Conservation (phyloP, 352 stramenopile genomes). For the Phytopythium ostracodes region DNA sequence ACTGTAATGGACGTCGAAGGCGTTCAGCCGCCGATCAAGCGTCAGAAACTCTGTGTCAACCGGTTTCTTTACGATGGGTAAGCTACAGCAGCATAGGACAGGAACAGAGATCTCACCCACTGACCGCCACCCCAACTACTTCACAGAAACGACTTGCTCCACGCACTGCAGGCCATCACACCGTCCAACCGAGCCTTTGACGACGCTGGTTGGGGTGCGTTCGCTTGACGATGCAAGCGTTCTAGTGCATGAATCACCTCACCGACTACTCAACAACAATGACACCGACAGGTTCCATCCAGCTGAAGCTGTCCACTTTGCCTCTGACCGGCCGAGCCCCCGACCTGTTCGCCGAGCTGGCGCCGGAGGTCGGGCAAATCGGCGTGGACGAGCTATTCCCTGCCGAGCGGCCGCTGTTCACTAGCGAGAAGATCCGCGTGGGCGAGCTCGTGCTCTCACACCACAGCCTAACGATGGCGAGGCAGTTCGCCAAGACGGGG, state of each 20-base stretch:
- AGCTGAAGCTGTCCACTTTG: conserved; percentile 39
- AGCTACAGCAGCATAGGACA: neutral
- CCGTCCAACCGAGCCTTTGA: conserved; percentile 33
- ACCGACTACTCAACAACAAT: neutral
- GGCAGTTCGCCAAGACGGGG: conserved; percentile 76
- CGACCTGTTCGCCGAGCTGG: conserved; percentile 45
- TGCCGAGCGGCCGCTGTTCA: conserved; percentile 41
- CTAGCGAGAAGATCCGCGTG: conserved; percentile 60
- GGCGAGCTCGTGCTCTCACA: conserved; percentile 59
- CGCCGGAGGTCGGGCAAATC: conserved; percentile 46
- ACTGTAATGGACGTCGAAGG: neutral
- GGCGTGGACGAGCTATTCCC: conserved; percentile 66
- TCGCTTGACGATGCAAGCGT: neutral
- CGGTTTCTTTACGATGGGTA: conserved; percentile 75
- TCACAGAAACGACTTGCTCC: conserved; percentile 54
- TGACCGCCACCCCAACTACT: neutral
- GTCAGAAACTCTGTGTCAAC: conserved; percentile 1
- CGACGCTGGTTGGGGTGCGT: neutral
- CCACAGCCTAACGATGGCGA: conserved; percentile 62
- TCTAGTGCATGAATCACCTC: neutral
- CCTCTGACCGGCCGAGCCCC: conserved; percentile 37
- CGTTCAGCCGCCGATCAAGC: neutral
- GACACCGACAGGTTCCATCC: conserved; percentile 47
- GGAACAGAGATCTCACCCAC: neutral
- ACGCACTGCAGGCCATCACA: conserved; percentile 58